Evolutionary conservation across 257 asterid genomes (phyloP).

Genomic region (Solanum microdontum): DNA sequence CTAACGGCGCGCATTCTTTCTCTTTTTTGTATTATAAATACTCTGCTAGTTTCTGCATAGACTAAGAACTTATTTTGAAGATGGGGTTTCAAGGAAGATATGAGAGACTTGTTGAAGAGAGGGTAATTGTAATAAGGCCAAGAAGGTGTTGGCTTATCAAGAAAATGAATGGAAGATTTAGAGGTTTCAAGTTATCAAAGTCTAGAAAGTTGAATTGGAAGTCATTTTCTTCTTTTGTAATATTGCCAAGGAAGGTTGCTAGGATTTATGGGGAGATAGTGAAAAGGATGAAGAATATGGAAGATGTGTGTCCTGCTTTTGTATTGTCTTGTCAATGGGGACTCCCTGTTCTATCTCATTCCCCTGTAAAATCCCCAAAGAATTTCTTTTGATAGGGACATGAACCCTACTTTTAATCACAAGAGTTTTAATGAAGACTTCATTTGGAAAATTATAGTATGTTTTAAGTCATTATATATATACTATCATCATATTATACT

Average conservation of each 20-base stretch:
- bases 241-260: slow-evolving; percentile 45
- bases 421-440: background rate
- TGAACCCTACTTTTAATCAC: background rate
- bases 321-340: slow-evolving; percentile 62
- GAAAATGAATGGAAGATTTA: slow-evolving; percentile 35
- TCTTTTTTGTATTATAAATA: background rate
- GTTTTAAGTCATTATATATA: background rate
- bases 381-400: background rate
- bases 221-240: slow-evolving; percentile 36
- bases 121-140: slow-evolving; percentile 14
- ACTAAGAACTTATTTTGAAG: background rate
- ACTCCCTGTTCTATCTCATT: slow-evolving; percentile 55
- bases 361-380: slow-evolving; percentile 1
- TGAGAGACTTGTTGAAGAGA: slow-evolving; percentile 32
- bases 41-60: background rate
- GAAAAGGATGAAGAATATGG: slow-evolving; percentile 31
- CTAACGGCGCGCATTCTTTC: background rate
- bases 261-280: slow-evolving; percentile 27
- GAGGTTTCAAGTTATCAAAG: slow-evolving; percentile 39
- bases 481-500: background rate
- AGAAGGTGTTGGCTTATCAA: slow-evolving; percentile 21
- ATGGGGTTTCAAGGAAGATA: slow-evolving; percentile 21
- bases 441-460: background rate
- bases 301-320: slow-evolving; percentile 37
- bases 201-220: slow-evolving; percentile 58